Evolutionary conservation across 345 rosid species (phyloP).

Genomic region (Camelina sativa): DNA sequence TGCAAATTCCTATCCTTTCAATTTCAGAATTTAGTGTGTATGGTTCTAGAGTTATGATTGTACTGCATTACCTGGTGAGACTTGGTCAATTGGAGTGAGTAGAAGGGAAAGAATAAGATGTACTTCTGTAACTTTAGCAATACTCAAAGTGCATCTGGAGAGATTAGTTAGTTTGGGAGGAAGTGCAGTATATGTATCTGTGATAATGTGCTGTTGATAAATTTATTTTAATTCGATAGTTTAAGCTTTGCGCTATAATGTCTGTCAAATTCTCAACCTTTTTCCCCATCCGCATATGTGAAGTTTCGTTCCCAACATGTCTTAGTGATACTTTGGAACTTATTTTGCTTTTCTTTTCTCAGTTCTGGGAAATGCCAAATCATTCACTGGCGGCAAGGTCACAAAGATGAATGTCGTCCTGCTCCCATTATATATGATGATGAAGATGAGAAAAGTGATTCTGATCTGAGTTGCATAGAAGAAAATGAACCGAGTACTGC

Average conservation of each 20-base stretch:
- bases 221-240: constrained; percentile 22
- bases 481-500: constrained; percentile 33
- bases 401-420: constrained; percentile 80
- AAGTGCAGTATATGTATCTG: neutral
- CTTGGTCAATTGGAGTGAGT: constrained; percentile 3
- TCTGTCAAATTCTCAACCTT: constrained; percentile 11
- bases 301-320: constrained; percentile 5
- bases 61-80: neutral
- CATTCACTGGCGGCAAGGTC: constrained; percentile 97
- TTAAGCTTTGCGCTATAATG: constrained; percentile 3
- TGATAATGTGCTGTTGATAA: constrained; percentile 4
- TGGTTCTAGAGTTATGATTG: constrained; percentile 23
- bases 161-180: neutral
- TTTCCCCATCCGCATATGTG: neutral
- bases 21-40: neutral
- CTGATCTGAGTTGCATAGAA: constrained; percentile 44
- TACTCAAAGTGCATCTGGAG: constrained; percentile 23
- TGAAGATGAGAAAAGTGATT: constrained; percentile 50
- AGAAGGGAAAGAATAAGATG: constrained; percentile 1
- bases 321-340: constrained; percentile 29
- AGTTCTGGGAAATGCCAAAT: constrained; percentile 94
- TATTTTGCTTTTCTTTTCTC: constrained; percentile 17
- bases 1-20: constrained; percentile 15
- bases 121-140: constrained; percentile 12
- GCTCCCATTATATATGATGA: constrained; percentile 40